Evolutionary conservation across 768 basidiomycete species (phyloP).

Genomic region (Russula olivacea): DNA sequence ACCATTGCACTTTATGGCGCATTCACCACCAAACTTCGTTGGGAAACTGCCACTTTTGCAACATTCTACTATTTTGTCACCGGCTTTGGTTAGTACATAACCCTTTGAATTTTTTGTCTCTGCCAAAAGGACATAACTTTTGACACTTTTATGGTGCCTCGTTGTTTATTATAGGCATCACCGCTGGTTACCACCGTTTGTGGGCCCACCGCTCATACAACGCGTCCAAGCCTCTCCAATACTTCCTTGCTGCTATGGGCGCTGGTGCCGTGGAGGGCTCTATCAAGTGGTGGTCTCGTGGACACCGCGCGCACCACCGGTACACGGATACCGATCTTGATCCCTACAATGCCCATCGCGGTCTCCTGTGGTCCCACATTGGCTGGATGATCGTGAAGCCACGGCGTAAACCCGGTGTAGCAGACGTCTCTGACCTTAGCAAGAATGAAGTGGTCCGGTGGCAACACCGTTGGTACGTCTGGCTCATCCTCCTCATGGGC

Average conservation of each 20-base stretch:
- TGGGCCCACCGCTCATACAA: conserved; percentile 98
- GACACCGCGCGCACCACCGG: conserved; percentile 95
- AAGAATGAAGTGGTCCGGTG: conserved; percentile 76
- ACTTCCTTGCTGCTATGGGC: conserved; percentile 75
- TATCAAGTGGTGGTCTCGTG: conserved; percentile 98
- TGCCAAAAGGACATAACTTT: background rate
- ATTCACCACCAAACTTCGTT: conserved; percentile 54
- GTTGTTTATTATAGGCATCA: conserved; percentile 50
- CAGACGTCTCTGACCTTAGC: conserved; percentile 81
- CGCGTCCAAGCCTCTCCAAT: conserved; percentile 80
- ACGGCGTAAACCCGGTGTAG: conserved; percentile 80
- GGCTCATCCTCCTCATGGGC: conserved; percentile 62
- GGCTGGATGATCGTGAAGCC: conserved; percentile 95
- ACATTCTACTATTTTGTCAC: conserved; percentile 71
- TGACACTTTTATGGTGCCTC: background rate
- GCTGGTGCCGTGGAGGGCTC: conserved; percentile 94
- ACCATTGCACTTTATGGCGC: conserved; percentile 68
- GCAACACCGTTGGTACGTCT: conserved; percentile 80
- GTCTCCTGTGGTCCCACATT: conserved; percentile 80
- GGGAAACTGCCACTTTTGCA: conserved; percentile 68
- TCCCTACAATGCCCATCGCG: conserved; percentile 90
- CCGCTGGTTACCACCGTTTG: conserved; percentile 92
- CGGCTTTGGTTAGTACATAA: conserved; percentile 63
- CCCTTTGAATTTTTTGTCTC: conserved; percentile 13
- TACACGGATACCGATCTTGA: conserved; percentile 97